Evolutionary conservation across 192 early-diverging fungal genomes (phyloP).

Genomic region (Phycomyces blakesleeanus): DNA sequence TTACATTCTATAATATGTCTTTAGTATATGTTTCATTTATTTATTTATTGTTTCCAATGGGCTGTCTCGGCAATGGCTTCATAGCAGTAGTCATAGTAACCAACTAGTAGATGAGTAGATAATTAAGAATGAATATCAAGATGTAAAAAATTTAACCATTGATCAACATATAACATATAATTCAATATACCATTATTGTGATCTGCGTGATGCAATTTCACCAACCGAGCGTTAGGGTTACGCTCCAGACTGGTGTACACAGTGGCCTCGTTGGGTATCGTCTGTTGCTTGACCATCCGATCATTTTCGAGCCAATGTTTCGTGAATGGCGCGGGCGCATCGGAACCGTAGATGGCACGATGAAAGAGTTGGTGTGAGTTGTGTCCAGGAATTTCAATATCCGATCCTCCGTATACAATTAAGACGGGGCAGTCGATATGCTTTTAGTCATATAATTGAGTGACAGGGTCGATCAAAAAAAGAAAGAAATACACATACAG

Average conservation of each 20-base stretch:
- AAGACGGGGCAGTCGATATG: constrained; percentile 25
- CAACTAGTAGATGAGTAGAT: too few species aligned
- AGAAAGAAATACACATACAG: too few species aligned
- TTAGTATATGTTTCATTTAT: too few species aligned
- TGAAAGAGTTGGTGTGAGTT: constrained; percentile 32
- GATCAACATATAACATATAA: too few species aligned
- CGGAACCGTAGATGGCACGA: constrained; percentile 16
- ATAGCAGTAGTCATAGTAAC: constrained; percentile 31
- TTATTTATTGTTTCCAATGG: constrained; percentile 4
- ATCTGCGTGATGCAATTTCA: constrained; percentile 21
- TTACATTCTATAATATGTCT: too few species aligned
- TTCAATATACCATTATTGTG: constrained; percentile 35
- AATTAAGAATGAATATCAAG: too few species aligned
- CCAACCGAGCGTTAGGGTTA: constrained; percentile 1
- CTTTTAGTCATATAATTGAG: constrained; percentile 9
- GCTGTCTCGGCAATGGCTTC: constrained; percentile 24
- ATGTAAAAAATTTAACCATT: too few species aligned
- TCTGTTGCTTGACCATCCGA: constrained; percentile 2
- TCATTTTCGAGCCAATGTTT: constrained; percentile 17
- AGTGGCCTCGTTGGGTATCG: constrained; percentile 23
- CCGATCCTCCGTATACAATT: constrained; percentile 24
- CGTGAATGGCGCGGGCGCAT: neutral
- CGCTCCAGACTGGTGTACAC: constrained; percentile 7
- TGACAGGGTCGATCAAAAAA: neutral
- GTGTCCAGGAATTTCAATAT: constrained; percentile 32